Evolutionary conservation across 1,284 basidiomycete species (phyloP).

Genomic region (Ustilago vetiveriae): DNA sequence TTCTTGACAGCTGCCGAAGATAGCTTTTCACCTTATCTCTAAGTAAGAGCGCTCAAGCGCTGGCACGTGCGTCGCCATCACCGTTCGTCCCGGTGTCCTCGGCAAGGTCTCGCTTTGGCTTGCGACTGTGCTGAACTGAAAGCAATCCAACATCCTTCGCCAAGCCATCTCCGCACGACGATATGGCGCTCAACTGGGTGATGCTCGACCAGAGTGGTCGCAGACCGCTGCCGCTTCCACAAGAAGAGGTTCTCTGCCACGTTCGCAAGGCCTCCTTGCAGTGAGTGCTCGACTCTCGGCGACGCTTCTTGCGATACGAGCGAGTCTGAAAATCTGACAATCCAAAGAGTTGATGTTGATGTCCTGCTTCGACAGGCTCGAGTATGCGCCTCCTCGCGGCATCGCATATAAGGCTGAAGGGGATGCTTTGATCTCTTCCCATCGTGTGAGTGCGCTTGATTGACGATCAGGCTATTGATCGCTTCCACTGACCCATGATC

Average conservation of each 20-base stretch:
- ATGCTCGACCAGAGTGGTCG: conserved; percentile 46
- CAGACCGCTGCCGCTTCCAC: conserved; percentile 50
- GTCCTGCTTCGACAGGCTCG: too few relatives aligned
- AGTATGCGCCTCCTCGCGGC: conserved; percentile 14
- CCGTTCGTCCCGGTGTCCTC: too few relatives aligned
- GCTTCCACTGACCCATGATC: too few relatives aligned
- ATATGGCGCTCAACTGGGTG: conserved; percentile 62
- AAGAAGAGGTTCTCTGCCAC: conserved; percentile 41
- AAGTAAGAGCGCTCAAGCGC: background rate
- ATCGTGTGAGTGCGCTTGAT: conserved; percentile 44
- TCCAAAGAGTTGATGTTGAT: background rate
- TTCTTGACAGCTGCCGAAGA: background rate
- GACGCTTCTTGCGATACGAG: background rate
- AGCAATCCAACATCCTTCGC: too few relatives aligned
- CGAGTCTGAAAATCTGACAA: background rate
- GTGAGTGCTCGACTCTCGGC: conserved; percentile 13
- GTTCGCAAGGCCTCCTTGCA: conserved; percentile 37
- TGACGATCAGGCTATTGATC: too few relatives aligned
- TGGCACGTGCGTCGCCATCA: background rate
- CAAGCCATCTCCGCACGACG: too few relatives aligned
- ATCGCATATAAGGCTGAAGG: conserved; percentile 50
- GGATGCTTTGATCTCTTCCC: conserved; percentile 43
- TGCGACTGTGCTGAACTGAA: too few relatives aligned
- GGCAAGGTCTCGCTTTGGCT: too few relatives aligned
- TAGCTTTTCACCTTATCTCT: background rate